Evolutionary conservation across 176 grass and related monocot species (phyloP).

Genomic region (Miscanthus lutarioriparius): DNA sequence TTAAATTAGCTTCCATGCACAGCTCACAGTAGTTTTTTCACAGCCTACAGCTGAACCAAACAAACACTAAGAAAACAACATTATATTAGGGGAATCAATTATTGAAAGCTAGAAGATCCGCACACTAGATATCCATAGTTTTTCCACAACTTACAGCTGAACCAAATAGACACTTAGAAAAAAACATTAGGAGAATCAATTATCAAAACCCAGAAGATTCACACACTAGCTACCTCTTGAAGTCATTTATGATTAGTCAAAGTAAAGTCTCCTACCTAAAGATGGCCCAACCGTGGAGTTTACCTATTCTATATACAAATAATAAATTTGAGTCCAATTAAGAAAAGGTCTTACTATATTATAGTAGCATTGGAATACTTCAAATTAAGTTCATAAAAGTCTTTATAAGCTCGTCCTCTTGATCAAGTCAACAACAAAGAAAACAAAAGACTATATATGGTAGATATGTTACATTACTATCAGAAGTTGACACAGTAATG

Average conservation of each 20-base stretch:
- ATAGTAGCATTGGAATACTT: background rate
- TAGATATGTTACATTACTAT: background rate
- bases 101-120: background rate
- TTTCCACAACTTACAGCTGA: too few species aligned
- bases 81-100: background rate
- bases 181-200: background rate
- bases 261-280: conserved; percentile 20
- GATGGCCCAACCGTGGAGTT: conserved; percentile 5
- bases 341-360: background rate
- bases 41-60: too few species aligned
- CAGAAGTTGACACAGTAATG: background rate
- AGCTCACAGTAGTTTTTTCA: too few species aligned
- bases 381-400: conserved; percentile 9
- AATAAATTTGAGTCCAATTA: conserved; percentile 7
- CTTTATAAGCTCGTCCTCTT: background rate
- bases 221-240: background rate
- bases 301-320: background rate
- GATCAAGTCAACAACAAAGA: conserved; percentile 17
- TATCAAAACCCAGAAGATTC: background rate
- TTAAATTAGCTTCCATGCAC: too few species aligned
- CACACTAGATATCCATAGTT: background rate
- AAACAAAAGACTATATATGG: background rate
- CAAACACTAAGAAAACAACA: background rate
- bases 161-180: background rate
- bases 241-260: conserved; percentile 7